Conservation (phyloP, 2,329 filamentous ascomycete genomes). For the Lizonia empirigonia region DNA sequence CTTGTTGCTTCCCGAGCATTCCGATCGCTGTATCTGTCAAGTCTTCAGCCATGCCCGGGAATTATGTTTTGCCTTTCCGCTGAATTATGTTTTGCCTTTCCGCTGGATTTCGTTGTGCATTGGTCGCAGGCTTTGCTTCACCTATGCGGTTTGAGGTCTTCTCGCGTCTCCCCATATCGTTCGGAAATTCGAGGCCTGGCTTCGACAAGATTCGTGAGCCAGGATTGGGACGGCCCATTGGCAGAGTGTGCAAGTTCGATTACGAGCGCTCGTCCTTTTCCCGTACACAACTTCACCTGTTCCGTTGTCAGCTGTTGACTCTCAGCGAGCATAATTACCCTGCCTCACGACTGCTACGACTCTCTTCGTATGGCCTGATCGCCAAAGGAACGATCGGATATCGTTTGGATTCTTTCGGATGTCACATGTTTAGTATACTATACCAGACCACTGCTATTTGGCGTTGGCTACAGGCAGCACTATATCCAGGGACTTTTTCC, state of each 20-base stretch:
- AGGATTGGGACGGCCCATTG: background rate
- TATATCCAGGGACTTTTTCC: constrained; percentile 26
- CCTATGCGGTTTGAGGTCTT: background rate
- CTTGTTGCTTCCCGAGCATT: background rate
- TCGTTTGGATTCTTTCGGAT: constrained; percentile 3
- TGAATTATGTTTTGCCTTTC: background rate
- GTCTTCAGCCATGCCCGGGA: background rate
- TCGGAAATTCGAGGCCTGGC: background rate
- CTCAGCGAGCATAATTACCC: constrained; percentile 12
- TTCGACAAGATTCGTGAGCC: background rate
- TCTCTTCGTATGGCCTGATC: constrained; percentile 2
- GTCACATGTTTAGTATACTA: constrained; percentile 18
- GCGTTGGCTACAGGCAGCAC: constrained; percentile 26
- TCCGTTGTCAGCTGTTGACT: constrained; percentile 8
- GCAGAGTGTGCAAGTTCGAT: background rate
- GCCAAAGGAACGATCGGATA: background rate
- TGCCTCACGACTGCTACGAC: constrained; percentile 15
- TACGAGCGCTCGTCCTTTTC: background rate
- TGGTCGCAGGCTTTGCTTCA: background rate
- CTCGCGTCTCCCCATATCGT: background rate
- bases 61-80: background rate
- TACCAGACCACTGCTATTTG: constrained; percentile 19
- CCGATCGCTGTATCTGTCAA: background rate
- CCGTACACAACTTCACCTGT: constrained; percentile 3
- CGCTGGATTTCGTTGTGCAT: background rate